These are phyloP conservation scores for Teratosphaeria viscida DNA, from an alignment of 2,329 filamentous ascomycete genomes.

Conservation along the genomic window DNA sequence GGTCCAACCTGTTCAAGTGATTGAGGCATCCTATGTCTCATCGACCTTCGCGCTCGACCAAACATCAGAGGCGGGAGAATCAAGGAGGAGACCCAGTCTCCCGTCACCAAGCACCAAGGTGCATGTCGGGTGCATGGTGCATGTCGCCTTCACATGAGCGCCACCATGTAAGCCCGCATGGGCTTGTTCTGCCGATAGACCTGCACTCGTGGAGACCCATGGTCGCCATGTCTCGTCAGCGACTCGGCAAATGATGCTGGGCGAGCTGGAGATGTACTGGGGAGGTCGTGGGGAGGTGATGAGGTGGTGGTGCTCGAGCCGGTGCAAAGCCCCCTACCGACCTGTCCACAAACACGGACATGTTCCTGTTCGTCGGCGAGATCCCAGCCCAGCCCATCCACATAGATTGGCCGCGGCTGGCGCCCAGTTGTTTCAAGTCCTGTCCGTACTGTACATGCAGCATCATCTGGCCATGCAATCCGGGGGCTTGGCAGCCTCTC, in stretches of 20 bases:
- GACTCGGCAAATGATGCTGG: background rate
- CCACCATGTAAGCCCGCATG: background rate
- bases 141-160: background rate
- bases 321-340: background rate
- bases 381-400: background rate
- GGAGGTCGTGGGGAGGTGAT: background rate
- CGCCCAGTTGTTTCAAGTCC: background rate
- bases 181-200: background rate
- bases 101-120: too few relatives aligned
- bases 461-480: background rate
- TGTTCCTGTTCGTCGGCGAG: background rate
- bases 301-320: background rate
- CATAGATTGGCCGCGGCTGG: background rate
- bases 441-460: background rate
- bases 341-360: background rate
- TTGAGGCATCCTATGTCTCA: too few relatives aligned
- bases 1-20: background rate
- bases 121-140: too few relatives aligned
- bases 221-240: background rate
- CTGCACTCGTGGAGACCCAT: background rate
- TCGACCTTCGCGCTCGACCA: too few relatives aligned
- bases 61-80: too few relatives aligned
- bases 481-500: background rate
- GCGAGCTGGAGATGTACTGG: background rate
- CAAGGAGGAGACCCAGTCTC: too few relatives aligned